Base-by-base conservation (phyloP, 257 asterid genomes). In the Rubia yunnanensis region DNA sequence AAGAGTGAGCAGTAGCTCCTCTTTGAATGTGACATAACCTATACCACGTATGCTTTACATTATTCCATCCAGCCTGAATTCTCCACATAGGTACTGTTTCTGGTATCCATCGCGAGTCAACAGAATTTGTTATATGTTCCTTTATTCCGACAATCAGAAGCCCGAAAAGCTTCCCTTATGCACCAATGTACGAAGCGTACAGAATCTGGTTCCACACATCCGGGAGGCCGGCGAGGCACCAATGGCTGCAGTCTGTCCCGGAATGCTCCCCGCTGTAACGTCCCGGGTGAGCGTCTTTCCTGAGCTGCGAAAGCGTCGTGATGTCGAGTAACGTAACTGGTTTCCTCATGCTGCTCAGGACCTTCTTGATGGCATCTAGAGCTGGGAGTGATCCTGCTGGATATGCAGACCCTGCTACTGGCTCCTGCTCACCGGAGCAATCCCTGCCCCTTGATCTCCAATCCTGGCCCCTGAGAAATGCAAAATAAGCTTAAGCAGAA, bases 211-310 rank as follows among this genome's bases (percentile, higher is more conserved):
- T 89, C 95, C 95, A 89, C 20, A 77, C 78, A 50, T 86, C 90
- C 1, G 89, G 95, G 66, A 86, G 70, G 30, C 96, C 96, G 6
- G 96, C 80, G 39, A 76, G 36, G 70, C 91, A 87, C 91, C 91
- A 80, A 10, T 84, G 95, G 71, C 84, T 86, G 73, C 90, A 83
- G 49, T 76, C 88, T 0, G 59, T 59, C 10, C 87, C 77, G 3
- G 85, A 66, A 1, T 68, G 64, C 11, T 15, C 30, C 9, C 70
- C 79, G 28, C 72, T 70, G 71, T 77, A 73, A 63, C 50, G 28
- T 0, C 86, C 65, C 5, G 92, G 96, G 70, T 89, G 95, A 8
- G 79, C 96, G 59, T 84, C 94, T 67, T 70, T 81, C 26, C 87
- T 76, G 5, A 84, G 74, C 36, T 78, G 82, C 0, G 82, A 85